Percentiles rank a stretch among this genome's conserved stretches.
These are phyloP conservation scores for Kwoniella botswanensis DNA, from an alignment of 768 basidiomycete genomes.

Conservation along the genomic window DNA sequence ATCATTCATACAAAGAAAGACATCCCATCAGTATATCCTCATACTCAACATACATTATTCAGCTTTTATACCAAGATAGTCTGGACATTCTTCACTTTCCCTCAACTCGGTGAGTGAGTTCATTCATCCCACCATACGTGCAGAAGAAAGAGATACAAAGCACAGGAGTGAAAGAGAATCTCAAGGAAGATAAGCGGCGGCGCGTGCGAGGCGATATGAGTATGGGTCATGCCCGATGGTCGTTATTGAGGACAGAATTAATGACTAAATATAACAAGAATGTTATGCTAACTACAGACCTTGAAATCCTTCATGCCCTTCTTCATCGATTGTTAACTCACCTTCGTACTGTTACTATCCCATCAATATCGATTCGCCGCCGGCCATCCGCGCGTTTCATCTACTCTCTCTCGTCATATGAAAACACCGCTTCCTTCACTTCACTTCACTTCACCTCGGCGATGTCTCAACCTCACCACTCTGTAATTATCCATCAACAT, in stretches of 20 bases:
- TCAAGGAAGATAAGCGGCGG: conserved; percentile 7
- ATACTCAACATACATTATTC: too few relatives aligned
- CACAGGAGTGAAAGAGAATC: background rate
- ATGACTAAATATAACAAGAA: background rate
- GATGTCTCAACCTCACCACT: background rate
- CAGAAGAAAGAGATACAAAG: background rate
- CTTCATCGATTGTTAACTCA: too few relatives aligned
- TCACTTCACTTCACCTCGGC: background rate
- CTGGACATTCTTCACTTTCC: background rate
- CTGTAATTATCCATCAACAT: background rate
- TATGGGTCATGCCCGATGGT: conserved; percentile 4
- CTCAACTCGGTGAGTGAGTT: conserved; percentile 4
- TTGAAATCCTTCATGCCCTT: too few relatives aligned
- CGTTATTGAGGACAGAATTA: background rate
- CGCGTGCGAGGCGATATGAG: conserved; percentile 4
- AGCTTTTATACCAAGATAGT: background rate
- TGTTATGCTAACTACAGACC: background rate
- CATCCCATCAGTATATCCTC: background rate
- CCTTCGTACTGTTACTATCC: background rate
- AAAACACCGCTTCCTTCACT: conserved; percentile 2
- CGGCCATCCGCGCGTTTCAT: background rate
- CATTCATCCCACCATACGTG: background rate
- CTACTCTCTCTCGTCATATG: background rate
- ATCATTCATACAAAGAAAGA: background rate
- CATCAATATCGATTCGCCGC: background rate